phyloP scores from a whole-genome alignment of 2,329 filamentous ascomycete genomes.

The Epichloe festucae region DNA sequence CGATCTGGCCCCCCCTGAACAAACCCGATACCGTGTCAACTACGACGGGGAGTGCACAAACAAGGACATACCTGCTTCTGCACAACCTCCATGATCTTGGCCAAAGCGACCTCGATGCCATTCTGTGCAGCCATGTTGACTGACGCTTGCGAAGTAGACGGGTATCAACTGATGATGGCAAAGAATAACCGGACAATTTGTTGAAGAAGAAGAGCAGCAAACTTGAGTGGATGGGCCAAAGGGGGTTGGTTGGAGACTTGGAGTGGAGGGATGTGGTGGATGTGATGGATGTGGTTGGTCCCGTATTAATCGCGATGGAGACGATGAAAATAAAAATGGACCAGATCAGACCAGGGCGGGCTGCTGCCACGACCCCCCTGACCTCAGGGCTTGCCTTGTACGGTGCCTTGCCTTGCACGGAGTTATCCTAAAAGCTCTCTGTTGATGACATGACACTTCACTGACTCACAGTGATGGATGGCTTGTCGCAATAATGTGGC shows the following conservation, averaged over 20 bases:
- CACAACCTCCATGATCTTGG: slow-evolving; percentile 11
- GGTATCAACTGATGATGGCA: not conserved
- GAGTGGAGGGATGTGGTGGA: too few relatives aligned
- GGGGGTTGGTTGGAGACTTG: not conserved
- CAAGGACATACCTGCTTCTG: slow-evolving; percentile 10
- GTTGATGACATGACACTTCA: too few relatives aligned
- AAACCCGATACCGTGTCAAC: slow-evolving; percentile 2
- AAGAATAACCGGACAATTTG: not conserved
- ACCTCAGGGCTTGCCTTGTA: too few relatives aligned
- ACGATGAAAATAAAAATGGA: slow-evolving; percentile 4
- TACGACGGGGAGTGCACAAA: not conserved
- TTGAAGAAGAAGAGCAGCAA: not conserved
- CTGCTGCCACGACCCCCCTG: too few relatives aligned
- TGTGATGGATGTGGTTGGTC: not conserved
- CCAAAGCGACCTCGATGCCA: slow-evolving; percentile 10
- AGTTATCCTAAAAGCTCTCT: too few relatives aligned
- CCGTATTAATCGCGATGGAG: not conserved
- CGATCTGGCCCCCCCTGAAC: slow-evolving; percentile 1
- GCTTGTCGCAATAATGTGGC: not conserved
- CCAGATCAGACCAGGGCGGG: not conserved
- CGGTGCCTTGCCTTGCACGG: too few relatives aligned
- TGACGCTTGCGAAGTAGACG: not conserved
- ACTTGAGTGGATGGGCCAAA: not conserved
- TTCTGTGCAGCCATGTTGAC: slow-evolving; percentile 7
- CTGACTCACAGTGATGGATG: too few relatives aligned